These are phyloP conservation scores for Vaccinium corymbosum DNA, from an alignment of 148 eudicot species.

Conservation along the genomic window DNA sequence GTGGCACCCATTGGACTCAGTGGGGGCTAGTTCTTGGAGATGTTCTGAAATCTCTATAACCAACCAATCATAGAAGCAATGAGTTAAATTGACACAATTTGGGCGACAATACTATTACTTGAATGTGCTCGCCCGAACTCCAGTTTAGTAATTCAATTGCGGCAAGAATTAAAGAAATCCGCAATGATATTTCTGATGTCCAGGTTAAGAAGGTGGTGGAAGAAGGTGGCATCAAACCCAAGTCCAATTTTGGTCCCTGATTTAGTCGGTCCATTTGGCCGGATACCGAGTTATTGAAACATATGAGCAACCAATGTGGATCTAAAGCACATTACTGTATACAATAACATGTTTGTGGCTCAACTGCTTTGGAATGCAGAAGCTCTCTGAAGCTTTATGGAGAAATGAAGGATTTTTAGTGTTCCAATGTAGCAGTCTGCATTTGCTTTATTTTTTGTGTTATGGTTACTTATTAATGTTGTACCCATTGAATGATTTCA, in stretches of 20 bases:
- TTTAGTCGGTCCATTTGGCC: no score
- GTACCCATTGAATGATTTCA: not conserved
- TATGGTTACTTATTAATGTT: not conserved
- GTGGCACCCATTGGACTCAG: slow-evolving; percentile 97
- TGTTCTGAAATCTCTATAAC: slow-evolving; percentile 54
- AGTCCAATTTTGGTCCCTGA: not conserved
- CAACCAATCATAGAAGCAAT: not conserved
- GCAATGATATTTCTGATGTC: not conserved
- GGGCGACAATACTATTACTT: not conserved
- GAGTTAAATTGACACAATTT: slow-evolving; percentile 1
- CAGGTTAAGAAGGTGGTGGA: not conserved
- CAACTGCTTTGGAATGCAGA: not conserved
- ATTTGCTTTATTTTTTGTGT: not conserved
- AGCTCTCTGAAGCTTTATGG: not conserved
- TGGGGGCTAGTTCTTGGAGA: slow-evolving; percentile 93
- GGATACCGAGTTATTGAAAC: not conserved
- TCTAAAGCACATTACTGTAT: not conserved
- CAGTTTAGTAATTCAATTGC: not conserved
- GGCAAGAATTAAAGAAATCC: not conserved
- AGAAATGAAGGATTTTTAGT: not conserved
- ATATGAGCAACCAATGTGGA: no score
- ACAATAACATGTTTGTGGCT: not conserved
- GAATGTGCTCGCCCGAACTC: not conserved
- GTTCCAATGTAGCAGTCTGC: not conserved
- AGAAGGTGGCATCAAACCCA: slow-evolving; percentile 13